Base-by-base conservation (phyloP, 1,284 basidiomycete species). In the Ceraceosorus bombacis region DNA sequence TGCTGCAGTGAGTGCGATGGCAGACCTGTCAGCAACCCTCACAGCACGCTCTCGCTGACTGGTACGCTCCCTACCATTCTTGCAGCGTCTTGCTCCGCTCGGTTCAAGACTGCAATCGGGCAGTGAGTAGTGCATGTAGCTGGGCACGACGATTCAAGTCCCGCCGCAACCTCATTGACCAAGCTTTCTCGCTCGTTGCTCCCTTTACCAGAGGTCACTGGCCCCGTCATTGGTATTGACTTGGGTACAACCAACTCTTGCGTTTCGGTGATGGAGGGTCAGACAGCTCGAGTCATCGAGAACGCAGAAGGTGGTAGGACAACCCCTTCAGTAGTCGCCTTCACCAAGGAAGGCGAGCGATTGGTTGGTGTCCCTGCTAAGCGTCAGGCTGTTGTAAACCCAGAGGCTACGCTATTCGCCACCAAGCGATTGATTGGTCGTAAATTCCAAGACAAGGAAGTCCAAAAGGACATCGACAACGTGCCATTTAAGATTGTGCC, bases 401-500 rank as follows among this genome's bases (percentile, higher is more conserved):
- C 90, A n/a, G 80, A 77, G 65, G 69, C 65, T 49, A 77, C 74
- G 15, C 67, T 77, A 54, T 77, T 78, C 62, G 93, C 89, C 46
- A 96, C 96, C 81, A 97, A 97, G 83, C 90, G 93, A 64, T 82
- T 97, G 67, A 90, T 97, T 79, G 93, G 94, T 76, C 88, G 94
- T 65, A 87, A 94, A 80, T 96, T 88, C 82, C 84, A 83, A 72
- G 94, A 97, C 81, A 82, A 86, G 76, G 94, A 97, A 80, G 92
- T 97, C 1, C 86, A 93, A 80, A 87, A 88, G 50, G 93, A 97
- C 78, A 84, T 87, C 79, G 83, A 84, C 82, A 78, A 80, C 61
- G 81, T 82, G 36, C 81, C 81, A 27, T 96, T 91, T 83, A 86
- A 86, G 72, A 83, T 97, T 59, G 84, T 90, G 5, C 60, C 84